These are phyloP conservation scores for Peronospora farinosa DNA, from an alignment of 352 stramenopile species.

Conservation along the genomic window DNA sequence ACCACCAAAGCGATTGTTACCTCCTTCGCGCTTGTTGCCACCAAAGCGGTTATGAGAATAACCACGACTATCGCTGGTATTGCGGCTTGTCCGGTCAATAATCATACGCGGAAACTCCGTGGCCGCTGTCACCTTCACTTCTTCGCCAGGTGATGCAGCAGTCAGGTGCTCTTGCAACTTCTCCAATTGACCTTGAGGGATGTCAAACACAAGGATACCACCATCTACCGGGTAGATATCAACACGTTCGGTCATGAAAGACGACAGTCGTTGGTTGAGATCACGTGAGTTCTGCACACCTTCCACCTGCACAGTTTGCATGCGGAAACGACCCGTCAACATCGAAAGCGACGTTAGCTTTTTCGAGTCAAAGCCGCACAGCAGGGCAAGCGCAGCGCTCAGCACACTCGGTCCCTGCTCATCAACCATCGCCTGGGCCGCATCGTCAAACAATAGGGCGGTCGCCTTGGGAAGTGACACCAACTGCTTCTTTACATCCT, in stretches of 20 bases:
- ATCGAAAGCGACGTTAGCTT: conserved; percentile 63
- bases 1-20: conserved; percentile 10
- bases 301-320: conserved; percentile 62
- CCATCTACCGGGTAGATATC: conserved; percentile 53
- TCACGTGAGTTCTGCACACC: conserved; percentile 42
- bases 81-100: conserved; percentile 26
- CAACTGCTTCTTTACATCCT: conserved; percentile 52
- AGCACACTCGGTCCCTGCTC: conserved; percentile 48
- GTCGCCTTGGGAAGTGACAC: conserved; percentile 38
- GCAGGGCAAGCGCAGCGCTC: conserved; percentile 58
- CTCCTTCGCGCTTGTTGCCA: conserved; percentile 9
- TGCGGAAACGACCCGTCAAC: conserved; percentile 58
- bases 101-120: conserved; percentile 56
- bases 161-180: conserved; percentile 40
- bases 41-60: conserved; percentile 31
- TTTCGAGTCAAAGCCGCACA: conserved; percentile 74
- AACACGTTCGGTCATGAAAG: conserved; percentile 37
- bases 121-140: conserved; percentile 38
- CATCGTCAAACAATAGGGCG: conserved; percentile 50
- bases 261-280: conserved; percentile 36
- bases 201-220: conserved; percentile 65
- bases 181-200: conserved; percentile 44
- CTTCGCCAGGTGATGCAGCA: conserved; percentile 18
- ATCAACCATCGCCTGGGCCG: conserved; percentile 47
- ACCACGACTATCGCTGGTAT: conserved; percentile 26